Conservation (phyloP, 2,329 filamentous ascomycete genomes). For the Fusarium metavorans region DNA sequence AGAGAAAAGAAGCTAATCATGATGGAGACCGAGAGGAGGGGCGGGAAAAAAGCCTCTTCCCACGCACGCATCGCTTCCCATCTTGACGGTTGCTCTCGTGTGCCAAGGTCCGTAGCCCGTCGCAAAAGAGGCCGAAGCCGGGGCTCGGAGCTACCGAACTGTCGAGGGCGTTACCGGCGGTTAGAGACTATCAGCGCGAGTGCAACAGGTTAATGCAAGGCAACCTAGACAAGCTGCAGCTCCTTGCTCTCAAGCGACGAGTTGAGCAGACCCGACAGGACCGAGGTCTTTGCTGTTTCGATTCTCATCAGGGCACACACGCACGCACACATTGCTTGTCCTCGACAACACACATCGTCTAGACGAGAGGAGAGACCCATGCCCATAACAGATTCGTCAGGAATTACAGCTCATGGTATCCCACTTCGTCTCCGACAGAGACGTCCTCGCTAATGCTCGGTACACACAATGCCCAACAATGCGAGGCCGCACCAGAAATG, state of each 20-base stretch:
- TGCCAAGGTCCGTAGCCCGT: constrained; percentile 15
- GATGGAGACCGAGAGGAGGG: constrained; percentile 1
- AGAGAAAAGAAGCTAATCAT: constrained; percentile 5
- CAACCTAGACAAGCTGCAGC: neutral
- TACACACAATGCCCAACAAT: constrained; percentile 16
- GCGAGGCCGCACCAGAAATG: constrained; percentile 3
- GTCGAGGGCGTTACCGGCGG: constrained; percentile 7
- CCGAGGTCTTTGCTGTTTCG: neutral
- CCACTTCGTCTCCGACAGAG: neutral
- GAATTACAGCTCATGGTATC: neutral
- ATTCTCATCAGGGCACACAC: neutral
- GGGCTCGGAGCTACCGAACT: constrained; percentile 1
- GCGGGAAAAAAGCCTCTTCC: constrained; percentile 14
- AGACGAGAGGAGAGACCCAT: neutral
- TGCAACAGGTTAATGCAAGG: constrained; percentile 6
- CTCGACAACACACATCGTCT: neutral
- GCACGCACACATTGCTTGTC: neutral
- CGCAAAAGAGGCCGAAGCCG: constrained; percentile 29
- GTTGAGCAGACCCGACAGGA: neutral
- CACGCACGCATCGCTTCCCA: neutral
- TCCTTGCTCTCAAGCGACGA: neutral
- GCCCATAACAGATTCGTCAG: neutral
- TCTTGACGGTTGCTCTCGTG: neutral
- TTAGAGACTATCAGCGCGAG: constrained; percentile 5
- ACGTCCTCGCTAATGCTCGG: neutral